Evolutionary conservation across 2,329 filamentous ascomycete species (phyloP).

Genomic region (Phyllosticta paracitricarpa): DNA sequence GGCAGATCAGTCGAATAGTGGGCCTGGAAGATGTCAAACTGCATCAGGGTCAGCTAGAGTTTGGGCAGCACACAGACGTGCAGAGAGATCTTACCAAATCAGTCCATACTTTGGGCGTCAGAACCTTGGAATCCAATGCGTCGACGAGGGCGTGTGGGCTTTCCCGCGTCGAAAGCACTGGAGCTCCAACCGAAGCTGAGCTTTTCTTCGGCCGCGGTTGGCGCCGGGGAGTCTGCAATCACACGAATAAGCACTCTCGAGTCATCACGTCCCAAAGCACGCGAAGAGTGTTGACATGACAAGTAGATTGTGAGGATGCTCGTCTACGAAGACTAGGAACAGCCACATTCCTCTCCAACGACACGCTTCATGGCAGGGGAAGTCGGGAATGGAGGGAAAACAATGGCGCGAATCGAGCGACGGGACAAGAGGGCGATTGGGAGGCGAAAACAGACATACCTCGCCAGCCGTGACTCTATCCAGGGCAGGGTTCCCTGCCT

Average conservation of each 20-base stretch:
- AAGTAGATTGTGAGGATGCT: conserved; percentile 9
- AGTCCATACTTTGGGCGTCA: conserved; percentile 57
- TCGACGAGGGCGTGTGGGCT: conserved; percentile 42
- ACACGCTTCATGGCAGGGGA: background rate
- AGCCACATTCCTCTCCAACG: conserved; percentile 1
- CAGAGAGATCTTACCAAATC: conserved; percentile 35
- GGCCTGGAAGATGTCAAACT: conserved; percentile 57
- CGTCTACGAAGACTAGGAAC: conserved; percentile 5
- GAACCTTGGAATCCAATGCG: conserved; percentile 49
- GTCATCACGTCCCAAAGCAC: conserved; percentile 5
- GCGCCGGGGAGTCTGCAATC: conserved; percentile 8
- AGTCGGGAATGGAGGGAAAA: background rate
- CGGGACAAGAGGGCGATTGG: background rate
- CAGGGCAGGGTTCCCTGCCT: conserved; percentile 1
- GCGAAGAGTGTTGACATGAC: background rate
- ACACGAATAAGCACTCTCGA: conserved; percentile 5
- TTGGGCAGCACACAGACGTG: conserved; percentile 7
- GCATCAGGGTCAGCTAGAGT: conserved; percentile 11
- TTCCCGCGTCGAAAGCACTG: conserved; percentile 33
- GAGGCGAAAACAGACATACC: conserved; percentile 8
- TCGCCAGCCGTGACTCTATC: conserved; percentile 5
- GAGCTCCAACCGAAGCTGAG: conserved; percentile 24
- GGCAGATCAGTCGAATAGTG: conserved; percentile 65
- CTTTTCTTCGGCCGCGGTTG: conserved; percentile 27
- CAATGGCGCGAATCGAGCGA: background rate